Evolutionary conservation across 345 rosid species (phyloP).

Genomic region (Salix suchowensis): DNA sequence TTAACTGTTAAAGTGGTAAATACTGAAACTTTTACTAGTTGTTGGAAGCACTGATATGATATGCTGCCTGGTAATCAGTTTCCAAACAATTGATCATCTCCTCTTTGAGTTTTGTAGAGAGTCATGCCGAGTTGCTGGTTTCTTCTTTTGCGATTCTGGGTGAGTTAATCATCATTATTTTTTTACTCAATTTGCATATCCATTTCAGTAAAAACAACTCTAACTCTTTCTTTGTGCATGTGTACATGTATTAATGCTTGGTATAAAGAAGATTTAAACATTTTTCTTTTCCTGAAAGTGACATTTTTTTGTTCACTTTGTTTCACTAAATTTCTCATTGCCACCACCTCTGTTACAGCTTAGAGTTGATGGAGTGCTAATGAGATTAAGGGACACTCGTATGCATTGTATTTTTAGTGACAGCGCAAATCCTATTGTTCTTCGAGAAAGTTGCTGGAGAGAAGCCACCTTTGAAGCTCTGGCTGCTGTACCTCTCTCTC

Average conservation of each 20-base stretch:
- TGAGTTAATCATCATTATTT: constrained; percentile 36
- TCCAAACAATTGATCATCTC: constrained; percentile 11
- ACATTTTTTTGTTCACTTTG: background rate
- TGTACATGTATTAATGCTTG: background rate
- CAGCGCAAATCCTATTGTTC: constrained; percentile 45
- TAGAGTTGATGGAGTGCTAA: constrained; percentile 92
- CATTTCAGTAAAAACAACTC: background rate
- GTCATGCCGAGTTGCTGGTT: constrained; percentile 98
- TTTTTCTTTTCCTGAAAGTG: background rate
- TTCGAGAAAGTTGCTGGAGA: constrained; percentile 91
- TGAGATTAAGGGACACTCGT: constrained; percentile 95
- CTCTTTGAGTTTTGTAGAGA: constrained; percentile 48
- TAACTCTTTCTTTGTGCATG: background rate
- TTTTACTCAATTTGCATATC: background rate
- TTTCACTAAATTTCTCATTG: background rate
- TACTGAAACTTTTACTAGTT: constrained; percentile 8
- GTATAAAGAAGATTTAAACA: background rate
- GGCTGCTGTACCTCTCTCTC: constrained; percentile 45
- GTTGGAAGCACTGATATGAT: background rate
- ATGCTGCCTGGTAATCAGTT: background rate
- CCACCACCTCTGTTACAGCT: constrained; percentile 44
- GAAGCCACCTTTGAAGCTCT: constrained; percentile 72
- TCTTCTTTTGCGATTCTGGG: constrained; percentile 96
- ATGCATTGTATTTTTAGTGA: constrained; percentile 65
- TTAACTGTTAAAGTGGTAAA: constrained; percentile 92